These are phyloP conservation scores for Verticillium klebahnii DNA, from an alignment of 2,329 filamentous ascomycete genomes.

Conservation along the genomic window DNA sequence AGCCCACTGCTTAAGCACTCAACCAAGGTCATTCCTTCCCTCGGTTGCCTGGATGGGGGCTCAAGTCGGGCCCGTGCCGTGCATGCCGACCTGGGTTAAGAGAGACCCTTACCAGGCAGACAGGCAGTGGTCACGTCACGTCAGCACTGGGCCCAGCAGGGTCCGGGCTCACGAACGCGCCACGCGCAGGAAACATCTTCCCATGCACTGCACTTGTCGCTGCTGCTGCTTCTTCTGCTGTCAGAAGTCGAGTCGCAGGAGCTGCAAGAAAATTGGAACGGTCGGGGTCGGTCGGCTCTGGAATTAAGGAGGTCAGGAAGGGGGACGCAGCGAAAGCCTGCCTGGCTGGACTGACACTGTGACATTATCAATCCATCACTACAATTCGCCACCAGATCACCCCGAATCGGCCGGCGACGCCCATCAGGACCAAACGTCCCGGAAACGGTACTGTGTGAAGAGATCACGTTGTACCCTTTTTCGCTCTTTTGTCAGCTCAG, in stretches of 20 bases:
- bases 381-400: neutral
- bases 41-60: no score
- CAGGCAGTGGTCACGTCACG: neutral
- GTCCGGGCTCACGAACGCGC: neutral
- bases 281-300: neutral
- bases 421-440: neutral
- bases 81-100: neutral
- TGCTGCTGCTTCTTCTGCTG: no score
- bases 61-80: no score
- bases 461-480: neutral
- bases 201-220: neutral
- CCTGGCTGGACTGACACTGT: neutral
- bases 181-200: neutral
- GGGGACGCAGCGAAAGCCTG: neutral
- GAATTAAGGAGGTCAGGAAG: neutral
- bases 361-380: neutral
- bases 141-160: neutral
- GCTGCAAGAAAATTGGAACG: no score
- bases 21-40: no score
- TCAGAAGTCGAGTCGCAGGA: no score
- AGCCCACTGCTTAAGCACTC: no score
- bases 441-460: conserved; percentile 1
- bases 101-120: neutral
- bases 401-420: neutral
- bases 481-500: neutral